phyloP scores from a whole-genome alignment of 768 basidiomycete species.

The Boletus sensibilis region DNA sequence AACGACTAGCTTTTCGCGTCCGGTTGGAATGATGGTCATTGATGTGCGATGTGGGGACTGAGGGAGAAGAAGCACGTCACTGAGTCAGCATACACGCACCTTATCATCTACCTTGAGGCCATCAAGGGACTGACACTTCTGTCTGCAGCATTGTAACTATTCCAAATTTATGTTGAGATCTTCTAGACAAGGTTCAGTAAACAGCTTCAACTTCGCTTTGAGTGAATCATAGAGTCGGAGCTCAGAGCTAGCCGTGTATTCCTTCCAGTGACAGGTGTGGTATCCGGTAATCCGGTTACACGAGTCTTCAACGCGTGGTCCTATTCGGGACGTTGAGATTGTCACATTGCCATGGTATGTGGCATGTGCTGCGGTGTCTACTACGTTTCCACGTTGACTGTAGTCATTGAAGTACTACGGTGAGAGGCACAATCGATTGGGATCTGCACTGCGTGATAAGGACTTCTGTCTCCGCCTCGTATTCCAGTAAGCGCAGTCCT shows the following conservation, averaged over 20 bases:
- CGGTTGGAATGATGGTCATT: neutral
- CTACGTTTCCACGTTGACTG: neutral
- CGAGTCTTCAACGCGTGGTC: neutral
- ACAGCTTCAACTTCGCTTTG: neutral
- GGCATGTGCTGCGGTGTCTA: neutral
- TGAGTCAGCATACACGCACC: neutral
- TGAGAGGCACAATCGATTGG: neutral
- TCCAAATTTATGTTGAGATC: neutral
- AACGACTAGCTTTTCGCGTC: neutral
- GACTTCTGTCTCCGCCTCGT: neutral
- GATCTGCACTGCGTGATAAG: neutral
- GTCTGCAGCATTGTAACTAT: neutral
- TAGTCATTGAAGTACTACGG: too few relatives aligned
- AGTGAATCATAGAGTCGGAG: neutral
- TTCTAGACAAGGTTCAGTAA: too few relatives aligned
- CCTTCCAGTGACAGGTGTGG: neutral
- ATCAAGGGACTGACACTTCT: constrained; percentile 8
- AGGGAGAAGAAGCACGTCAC: neutral
- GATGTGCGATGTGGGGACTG: neutral
- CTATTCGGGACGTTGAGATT: neutral
- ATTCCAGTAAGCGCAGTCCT: neutral
- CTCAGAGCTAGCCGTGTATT: neutral
- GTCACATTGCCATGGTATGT: constrained; percentile 3
- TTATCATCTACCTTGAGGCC: constrained; percentile 5
- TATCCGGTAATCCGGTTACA: neutral